phyloP scores from a whole-genome alignment of 2,329 filamentous ascomycete genomes.

The Xylaria sp. region DNA sequence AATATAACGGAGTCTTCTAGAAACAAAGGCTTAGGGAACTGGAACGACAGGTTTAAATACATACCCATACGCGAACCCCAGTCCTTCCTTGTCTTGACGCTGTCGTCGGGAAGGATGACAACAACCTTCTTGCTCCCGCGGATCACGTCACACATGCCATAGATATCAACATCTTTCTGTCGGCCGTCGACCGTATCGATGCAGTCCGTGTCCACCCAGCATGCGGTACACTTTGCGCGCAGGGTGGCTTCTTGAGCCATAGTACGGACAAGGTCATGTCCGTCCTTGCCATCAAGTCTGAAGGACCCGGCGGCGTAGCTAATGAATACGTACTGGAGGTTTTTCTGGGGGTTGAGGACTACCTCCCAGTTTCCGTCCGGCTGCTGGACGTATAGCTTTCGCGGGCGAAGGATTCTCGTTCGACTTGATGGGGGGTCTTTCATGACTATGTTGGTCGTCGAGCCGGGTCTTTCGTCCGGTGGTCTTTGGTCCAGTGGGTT shows the following conservation, averaged over 20 bases:
- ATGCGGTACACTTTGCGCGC: constrained; percentile 34
- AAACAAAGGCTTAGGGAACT: too few relatives aligned
- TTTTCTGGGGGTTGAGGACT: constrained; percentile 28
- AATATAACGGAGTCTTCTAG: too few relatives aligned
- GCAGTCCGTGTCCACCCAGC: constrained; percentile 39
- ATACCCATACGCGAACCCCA: constrained; percentile 45
- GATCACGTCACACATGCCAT: constrained; percentile 45
- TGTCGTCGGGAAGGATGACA: constrained; percentile 39
- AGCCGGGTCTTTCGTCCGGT: constrained; percentile 40
- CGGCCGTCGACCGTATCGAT: constrained; percentile 20
- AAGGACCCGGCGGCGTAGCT: constrained; percentile 38
- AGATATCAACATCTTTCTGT: constrained; percentile 40
- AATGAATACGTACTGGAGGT: constrained; percentile 39
- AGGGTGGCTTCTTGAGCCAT: constrained; percentile 36
- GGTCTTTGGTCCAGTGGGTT: constrained; percentile 44
- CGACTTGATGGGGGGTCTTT: constrained; percentile 24
- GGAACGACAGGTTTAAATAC: too few relatives aligned
- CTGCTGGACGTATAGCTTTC: constrained; percentile 36
- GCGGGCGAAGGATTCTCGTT: constrained; percentile 30
- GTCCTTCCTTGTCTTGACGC: constrained; percentile 31
- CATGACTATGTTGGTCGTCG: not conserved
- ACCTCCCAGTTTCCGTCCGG: constrained; percentile 30
- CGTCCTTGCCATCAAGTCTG: constrained; percentile 6
- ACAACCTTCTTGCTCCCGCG: constrained; percentile 38
- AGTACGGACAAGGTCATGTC: constrained; percentile 18